Percentiles rank a stretch among this genome's conserved stretches.
These are phyloP conservation scores for Colletotrichum sp. DNA, from an alignment of 2,329 filamentous ascomycete genomes.

Conservation along the genomic window DNA sequence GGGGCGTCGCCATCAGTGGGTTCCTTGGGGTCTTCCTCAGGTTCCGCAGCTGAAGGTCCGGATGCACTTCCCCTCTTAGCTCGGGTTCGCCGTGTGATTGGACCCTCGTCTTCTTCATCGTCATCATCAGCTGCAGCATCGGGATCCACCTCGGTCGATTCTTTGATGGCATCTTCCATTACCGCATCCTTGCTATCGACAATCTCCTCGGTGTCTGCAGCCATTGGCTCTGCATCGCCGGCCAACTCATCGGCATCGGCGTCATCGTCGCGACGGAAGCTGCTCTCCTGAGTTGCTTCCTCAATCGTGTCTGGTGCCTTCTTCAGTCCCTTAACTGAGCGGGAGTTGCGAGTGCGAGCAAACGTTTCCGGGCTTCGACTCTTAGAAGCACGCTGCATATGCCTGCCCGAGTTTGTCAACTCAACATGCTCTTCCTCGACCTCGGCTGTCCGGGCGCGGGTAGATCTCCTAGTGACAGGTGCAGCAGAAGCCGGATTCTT, in stretches of 20 bases:
- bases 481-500: constrained; percentile 26
- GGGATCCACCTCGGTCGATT: constrained; percentile 34
- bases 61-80: constrained; percentile 35
- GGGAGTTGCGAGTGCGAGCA: constrained; percentile 49
- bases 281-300: constrained; percentile 60
- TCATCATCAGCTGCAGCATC: constrained; percentile 37
- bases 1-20: constrained; percentile 31
- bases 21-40: constrained; percentile 27
- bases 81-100: constrained; percentile 51
- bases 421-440: constrained; percentile 61
- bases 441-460: constrained; percentile 60
- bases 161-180: constrained; percentile 28
- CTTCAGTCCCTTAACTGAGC: constrained; percentile 57
- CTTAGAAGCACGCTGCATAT: constrained; percentile 54
- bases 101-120: constrained; percentile 55
- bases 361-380: constrained; percentile 62
- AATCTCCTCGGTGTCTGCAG: constrained; percentile 26
- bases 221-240: constrained; percentile 30
- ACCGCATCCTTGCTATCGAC: constrained; percentile 21
- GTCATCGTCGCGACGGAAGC: constrained; percentile 38
- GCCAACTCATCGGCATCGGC: constrained; percentile 43
- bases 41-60: constrained; percentile 31
- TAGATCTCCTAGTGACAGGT: constrained; percentile 48
- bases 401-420: constrained; percentile 65
- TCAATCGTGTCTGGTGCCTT: constrained; percentile 52